Base-by-base conservation (phyloP, 805 yeast genomes). In the Kluyveromyces dobzhanskii region DNA sequence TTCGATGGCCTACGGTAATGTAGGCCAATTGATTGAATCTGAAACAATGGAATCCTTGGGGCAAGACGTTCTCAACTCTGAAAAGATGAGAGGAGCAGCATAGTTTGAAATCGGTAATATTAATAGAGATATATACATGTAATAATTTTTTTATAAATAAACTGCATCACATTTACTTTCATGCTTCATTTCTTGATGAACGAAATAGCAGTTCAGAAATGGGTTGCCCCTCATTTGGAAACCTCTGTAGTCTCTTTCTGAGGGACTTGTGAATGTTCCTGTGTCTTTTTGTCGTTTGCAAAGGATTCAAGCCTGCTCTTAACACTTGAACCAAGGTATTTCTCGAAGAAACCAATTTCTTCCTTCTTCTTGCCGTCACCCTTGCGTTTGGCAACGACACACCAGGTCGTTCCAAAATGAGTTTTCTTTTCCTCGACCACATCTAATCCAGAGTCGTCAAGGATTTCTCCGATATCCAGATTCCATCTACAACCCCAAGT, bases 401-500 rank as follows among this genome's bases (percentile, higher is more conserved):
- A 73, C 92, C 92, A 88, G 4, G 96, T 86, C 1, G 97, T 84
- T 16, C 97, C 97, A 44, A 92, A 71, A 63, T 92, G 97, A 16
- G 78, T 78, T 47, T 95, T 69, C 45, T 75, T 76, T 52, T 85
- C 90, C 48, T 76, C 78, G 2, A 87, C 85, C 32, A 92, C 73
- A 47, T 83, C 88, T 40, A 92, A 67, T 0, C 94, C 95, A 5
- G 94, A 79, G 42, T 77, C 78, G 55, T 83, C 88, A 19, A 92
- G 71, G 30, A 92, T 69, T 50, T 82, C 94, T 17, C 88, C 94
- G 48, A 92, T 85, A 56, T 92, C 97, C 46, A 92, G 66, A 56
- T 92, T 92, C 97, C 97, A 92, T 54, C 97, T 70, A 61, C 98
- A 92, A 1, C 96, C 98, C 97, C 97, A 92, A 3, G 80, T 77